Base-by-base conservation (phyloP, 2,329 filamentous ascomycete genomes). In the Magnaporthiopsis incrustans region DNA sequence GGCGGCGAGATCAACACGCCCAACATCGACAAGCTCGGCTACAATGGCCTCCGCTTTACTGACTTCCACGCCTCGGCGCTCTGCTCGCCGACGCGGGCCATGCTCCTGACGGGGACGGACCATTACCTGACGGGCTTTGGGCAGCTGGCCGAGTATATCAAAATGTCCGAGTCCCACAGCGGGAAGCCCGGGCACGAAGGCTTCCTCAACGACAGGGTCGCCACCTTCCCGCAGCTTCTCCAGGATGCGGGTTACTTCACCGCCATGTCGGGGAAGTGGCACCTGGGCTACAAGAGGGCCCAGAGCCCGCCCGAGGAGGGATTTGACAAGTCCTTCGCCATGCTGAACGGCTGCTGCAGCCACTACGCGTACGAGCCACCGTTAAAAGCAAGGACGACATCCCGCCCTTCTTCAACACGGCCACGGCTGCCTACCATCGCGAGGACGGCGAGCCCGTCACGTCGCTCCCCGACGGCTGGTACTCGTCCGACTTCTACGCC, bases 41-140 rank as follows among this genome's bases (percentile, higher is more conserved):
- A 72, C 8, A 71, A 77, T 62, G 56, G 25, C 57, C 25, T 66
- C 14, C 81, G 85, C 7, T 85, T 87, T 69, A 87, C 84, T 0
- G 82, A 87, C 67, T 88, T 86, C 71, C 86, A 89, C 69, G 82
- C 84, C 2, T 85, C 86, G 0, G 82, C 85, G 3, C 85, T 85
- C 63, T 89, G 85, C 73, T 87, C 84, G 62, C 86, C 86, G 3
- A 85, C 84, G 4, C 78, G 85, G 53, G 82, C 85, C 22, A 89
- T 89, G 86, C 79, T 89, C 67, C 83, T 88, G 79, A 87, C 84
- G 0, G 85, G 85, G 4, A 88, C 85, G 0, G 84, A 87, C 69
- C 79, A 86, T 68, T 84, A 84, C 70, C 82, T 83, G 14, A 32
- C 18, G 27, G 27, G 33, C 14, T 18, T 33, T 32, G 27, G 59